A percentile compares a stretch with the other conserved stretches of the same genome.
These are phyloP conservation scores for Crithidia fasciculata DNA, from an alignment of 208 protist genomes.

Conservation along the genomic window DNA sequence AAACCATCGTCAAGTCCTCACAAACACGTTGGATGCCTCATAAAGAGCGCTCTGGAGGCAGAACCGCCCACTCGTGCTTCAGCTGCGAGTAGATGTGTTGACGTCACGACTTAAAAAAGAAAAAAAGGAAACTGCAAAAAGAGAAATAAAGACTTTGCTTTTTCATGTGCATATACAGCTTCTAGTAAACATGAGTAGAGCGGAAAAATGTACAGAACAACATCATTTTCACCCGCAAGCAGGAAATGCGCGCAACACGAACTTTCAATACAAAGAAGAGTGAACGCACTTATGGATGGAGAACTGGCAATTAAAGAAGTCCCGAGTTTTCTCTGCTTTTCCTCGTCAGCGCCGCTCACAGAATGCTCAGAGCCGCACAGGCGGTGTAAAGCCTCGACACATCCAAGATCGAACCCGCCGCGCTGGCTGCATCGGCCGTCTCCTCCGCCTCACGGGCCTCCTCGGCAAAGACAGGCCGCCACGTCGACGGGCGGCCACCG, in stretches of 20 bases:
- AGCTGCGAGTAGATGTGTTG: neutral
- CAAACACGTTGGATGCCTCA: too few species aligned
- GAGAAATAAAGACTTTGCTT: neutral
- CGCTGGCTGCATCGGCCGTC: neutral
- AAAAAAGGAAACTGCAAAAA: neutral
- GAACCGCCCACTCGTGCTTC: too few species aligned
- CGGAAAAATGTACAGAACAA: too few species aligned
- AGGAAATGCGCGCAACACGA: too few species aligned
- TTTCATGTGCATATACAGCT: too few species aligned
- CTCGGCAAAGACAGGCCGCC: conserved; percentile 21
- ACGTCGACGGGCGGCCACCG: neutral
- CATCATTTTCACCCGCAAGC: too few species aligned
- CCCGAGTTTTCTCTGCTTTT: too few species aligned
- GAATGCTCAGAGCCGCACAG: conserved; percentile 49
- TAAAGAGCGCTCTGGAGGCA: too few species aligned
- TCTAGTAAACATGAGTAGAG: too few species aligned
- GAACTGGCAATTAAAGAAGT: neutral
- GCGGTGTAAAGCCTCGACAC: conserved; percentile 30
- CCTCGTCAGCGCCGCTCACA: conserved; percentile 8
- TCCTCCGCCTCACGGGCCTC: neutral
- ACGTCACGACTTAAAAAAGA: neutral
- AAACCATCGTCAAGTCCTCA: too few species aligned
- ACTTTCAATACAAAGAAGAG: neutral
- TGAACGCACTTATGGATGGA: neutral
- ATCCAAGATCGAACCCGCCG: neutral